Evolutionary conservation across 768 basidiomycete species (phyloP), one percentile per base, ranked within the genome.

Genomic region (Lactarius pseudohatsudake): DNA sequence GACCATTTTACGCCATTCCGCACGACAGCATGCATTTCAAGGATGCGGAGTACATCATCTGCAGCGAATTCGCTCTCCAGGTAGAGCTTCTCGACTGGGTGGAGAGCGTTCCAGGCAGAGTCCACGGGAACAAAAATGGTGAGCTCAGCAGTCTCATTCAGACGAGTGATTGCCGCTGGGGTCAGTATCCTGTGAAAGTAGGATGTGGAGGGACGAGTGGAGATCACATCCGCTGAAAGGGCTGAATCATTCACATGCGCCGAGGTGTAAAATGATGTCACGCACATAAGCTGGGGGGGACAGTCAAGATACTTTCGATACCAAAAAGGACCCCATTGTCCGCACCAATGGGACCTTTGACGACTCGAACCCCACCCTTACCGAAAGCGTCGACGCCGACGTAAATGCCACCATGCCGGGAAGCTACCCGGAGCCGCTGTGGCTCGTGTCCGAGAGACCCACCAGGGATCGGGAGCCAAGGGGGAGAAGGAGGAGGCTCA

Each of bases 81-180:
- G 75, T 97, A 99, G 4, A 91, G 75, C 55, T 88, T 85, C 74
- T 98, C 95, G 59, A 92, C 84, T 10, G 80, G 81, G 67, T 92
- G 84, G 41, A 99, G 79, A 11, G 76, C 77, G n/a, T 87, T 77
- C 88, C 94, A 98, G 15, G 96, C 97, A 41, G 84, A 77, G 74
- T 97, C 84, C 30, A 90, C 81, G 1, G 97, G 96, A 8, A 96
- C 84, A 75, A 99, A 99, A 34, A 98, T 71, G 0, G 97, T 97
- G 55, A 96, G 77, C 72, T 88, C 86, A 5, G 91, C 78, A 0
- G 89, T 86, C 54, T 79, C 80, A 63, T 89, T 88, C 50, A 97
- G 81, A 41, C 85, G 76, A 22, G 77, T 73, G 56, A 79, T 72
- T 43, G 89, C 82, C 58, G 85, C 83, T 0, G 85, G 76, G 4